These are phyloP conservation scores for Gracilaria gracilis DNA, from an alignment of 23 red algal species.

Conservation along the genomic window DNA sequence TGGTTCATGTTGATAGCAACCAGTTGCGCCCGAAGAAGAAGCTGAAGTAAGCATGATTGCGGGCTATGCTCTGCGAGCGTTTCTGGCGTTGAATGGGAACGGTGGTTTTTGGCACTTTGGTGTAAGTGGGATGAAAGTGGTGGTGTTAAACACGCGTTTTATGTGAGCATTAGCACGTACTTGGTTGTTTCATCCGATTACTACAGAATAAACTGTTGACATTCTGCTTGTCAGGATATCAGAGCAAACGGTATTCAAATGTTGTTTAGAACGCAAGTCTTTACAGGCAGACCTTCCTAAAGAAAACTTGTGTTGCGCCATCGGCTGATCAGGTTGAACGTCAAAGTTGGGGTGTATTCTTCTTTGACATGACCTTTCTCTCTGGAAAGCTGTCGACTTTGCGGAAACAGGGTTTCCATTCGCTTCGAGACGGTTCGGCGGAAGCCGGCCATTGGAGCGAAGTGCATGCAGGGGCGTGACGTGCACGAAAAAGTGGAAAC, in stretches of 20 bases:
- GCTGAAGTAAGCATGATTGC: slow-evolving; percentile 43
- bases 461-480: background rate
- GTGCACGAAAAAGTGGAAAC: background rate
- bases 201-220: background rate
- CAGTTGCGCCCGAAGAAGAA: slow-evolving; percentile 79
- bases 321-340: too few relatives aligned
- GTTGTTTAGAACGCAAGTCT: too few relatives aligned
- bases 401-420: background rate
- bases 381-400: too few relatives aligned
- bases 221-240: background rate
- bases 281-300: too few relatives aligned
- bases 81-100: background rate
- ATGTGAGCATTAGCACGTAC: too few relatives aligned
- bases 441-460: background rate
- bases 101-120: background rate
- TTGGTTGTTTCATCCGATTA: background rate
- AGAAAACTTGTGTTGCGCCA: too few relatives aligned
- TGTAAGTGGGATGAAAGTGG: background rate
- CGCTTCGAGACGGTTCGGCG: background rate
- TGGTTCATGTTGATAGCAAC: slow-evolving; percentile 39
- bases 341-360: too few relatives aligned
- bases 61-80: background rate
- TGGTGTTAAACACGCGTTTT: too few relatives aligned
- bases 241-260: background rate
- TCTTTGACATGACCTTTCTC: too few relatives aligned